These are phyloP conservation scores for Chrysoporthe puriensis DNA, from an alignment of 2,329 filamentous ascomycete species.

Conservation along the genomic window DNA sequence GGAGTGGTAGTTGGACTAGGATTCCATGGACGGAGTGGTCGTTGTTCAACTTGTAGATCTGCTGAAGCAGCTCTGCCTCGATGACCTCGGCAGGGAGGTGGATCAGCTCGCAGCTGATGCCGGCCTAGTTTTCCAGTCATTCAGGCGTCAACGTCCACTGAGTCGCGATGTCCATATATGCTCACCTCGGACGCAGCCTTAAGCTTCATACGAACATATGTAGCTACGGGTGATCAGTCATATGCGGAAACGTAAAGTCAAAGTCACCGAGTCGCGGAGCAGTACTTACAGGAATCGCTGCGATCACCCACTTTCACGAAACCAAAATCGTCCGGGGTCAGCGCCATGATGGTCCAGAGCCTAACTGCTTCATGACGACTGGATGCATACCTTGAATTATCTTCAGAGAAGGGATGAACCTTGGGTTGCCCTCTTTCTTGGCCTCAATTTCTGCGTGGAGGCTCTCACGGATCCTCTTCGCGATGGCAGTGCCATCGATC, in stretches of 20 bases:
- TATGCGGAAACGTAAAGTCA: slow-evolving; percentile 26
- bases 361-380: background rate
- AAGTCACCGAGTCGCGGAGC: slow-evolving; percentile 18
- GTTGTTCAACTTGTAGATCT: slow-evolving; percentile 82
- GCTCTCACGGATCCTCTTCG: slow-evolving; percentile 84
- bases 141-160: slow-evolving; percentile 24
- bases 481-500: slow-evolving; percentile 95
- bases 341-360: background rate
- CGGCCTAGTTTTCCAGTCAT: slow-evolving; percentile 61
- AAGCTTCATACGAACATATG: slow-evolving; percentile 99
- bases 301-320: slow-evolving; percentile 76
- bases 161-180: slow-evolving; percentile 9
- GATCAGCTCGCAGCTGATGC: slow-evolving; percentile 84
- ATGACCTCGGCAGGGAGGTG: slow-evolving; percentile 81
- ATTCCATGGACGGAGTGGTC: slow-evolving; percentile 87
- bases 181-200: slow-evolving; percentile 91
- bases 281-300: slow-evolving; percentile 80
- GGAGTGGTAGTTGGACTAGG: slow-evolving; percentile 89
- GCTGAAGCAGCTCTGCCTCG: slow-evolving; percentile 83
- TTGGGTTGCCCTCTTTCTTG: slow-evolving; percentile 79
- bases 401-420: slow-evolving; percentile 86
- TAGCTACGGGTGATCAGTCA: slow-evolving; percentile 59
- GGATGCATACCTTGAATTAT: slow-evolving; percentile 82
- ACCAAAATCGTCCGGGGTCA: slow-evolving; percentile 21
- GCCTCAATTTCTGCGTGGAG: slow-evolving; percentile 80